Percentiles rank a stretch among this genome's conserved stretches.
Evolutionary conservation across 1,284 basidiomycete genomes (phyloP).

Genomic region (Puccinia horiana): DNA sequence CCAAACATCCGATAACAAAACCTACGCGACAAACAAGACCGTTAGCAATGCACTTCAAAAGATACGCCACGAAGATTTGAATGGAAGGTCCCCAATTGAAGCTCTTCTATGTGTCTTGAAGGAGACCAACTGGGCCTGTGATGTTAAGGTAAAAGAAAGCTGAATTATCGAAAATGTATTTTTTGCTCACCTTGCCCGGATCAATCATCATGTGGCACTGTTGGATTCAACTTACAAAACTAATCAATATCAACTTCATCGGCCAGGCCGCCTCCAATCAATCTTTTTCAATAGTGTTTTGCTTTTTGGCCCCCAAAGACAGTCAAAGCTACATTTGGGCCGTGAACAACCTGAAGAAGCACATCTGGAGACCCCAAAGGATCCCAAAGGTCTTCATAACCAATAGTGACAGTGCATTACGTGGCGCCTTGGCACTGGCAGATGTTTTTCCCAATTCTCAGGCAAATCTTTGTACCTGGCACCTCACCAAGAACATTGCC

Average conservation of each 20-base stretch:
- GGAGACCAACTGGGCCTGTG: no score
- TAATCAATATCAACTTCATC: no score
- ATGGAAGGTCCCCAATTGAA: neutral
- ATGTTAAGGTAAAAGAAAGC: neutral
- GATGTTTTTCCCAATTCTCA: no score
- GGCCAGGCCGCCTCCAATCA: neutral
- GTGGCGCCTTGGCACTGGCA: no score
- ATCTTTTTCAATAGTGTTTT: neutral
- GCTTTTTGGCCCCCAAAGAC: neutral
- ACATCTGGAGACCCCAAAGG: neutral
- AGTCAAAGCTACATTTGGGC: neutral
- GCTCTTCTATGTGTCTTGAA: neutral
- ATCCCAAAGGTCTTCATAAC: no score
- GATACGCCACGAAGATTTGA: neutral
- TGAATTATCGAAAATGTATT: neutral
- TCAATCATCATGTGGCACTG: neutral
- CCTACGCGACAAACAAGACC: neutral
- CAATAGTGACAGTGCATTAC: no score
- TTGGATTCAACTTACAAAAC: no score
- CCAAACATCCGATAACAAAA: neutral
- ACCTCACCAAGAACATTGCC: no score
- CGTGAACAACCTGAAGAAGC: neutral
- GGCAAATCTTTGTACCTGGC: no score
- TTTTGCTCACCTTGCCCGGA: neutral
- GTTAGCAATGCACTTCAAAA: slow-evolving; percentile 3